These are phyloP conservation scores for Dissophora globulifera DNA, from an alignment of 192 early-diverging fungal genomes.

Conservation along the genomic window DNA sequence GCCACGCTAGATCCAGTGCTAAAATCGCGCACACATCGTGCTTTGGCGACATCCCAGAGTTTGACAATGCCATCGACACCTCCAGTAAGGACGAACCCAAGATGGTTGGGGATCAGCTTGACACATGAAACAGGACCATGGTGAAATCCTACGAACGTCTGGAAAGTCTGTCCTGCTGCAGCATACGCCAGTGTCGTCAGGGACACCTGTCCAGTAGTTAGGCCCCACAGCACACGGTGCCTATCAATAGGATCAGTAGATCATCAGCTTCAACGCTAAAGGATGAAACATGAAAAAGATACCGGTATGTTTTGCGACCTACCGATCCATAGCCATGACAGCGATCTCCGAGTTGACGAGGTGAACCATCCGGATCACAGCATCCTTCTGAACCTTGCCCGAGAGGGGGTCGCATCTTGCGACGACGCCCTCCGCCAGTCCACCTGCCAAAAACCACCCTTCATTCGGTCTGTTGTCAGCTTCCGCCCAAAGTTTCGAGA, in stretches of 20 bases:
- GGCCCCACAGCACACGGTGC: slow-evolving; percentile 68
- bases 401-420: slow-evolving; percentile 65
- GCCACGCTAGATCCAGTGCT: slow-evolving; percentile 9
- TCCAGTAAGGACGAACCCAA: slow-evolving; percentile 58
- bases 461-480: slow-evolving; percentile 30
- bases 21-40: slow-evolving; percentile 48
- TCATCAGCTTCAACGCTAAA: not conserved
- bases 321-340: slow-evolving; percentile 68
- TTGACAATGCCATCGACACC: slow-evolving; percentile 61
- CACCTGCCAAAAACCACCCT: slow-evolving; percentile 62
- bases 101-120: slow-evolving; percentile 19
- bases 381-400: slow-evolving; percentile 69
- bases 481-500: slow-evolving; percentile 61
- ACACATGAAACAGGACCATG: slow-evolving; percentile 59
- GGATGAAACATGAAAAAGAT: not conserved
- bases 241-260: slow-evolving; percentile 26
- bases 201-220: slow-evolving; percentile 61
- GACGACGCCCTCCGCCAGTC: slow-evolving; percentile 61
- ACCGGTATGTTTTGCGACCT: not conserved
- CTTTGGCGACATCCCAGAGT: slow-evolving; percentile 60
- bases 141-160: slow-evolving; percentile 65
- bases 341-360: slow-evolving; percentile 47
- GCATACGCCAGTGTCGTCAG: slow-evolving; percentile 59
- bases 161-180: slow-evolving; percentile 49
- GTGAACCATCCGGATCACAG: slow-evolving; percentile 60